A percentile compares a stretch with the other conserved stretches of the same genome.
Evolutionary conservation across 2,329 filamentous ascomycete species (phyloP).

Genomic region (Cladophialophora bantiana): DNA sequence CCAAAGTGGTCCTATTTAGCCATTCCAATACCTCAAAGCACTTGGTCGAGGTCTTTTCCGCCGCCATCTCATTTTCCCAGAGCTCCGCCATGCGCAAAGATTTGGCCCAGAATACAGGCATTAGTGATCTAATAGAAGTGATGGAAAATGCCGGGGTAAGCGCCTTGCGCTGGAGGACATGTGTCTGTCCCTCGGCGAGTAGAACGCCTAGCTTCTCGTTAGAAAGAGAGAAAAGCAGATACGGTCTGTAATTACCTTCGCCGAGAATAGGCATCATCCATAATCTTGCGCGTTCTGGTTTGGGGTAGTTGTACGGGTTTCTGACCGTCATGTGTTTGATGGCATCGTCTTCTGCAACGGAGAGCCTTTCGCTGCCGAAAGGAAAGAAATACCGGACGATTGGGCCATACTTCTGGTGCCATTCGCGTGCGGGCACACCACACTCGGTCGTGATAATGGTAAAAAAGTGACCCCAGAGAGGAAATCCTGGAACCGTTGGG

Average conservation of each 20-base stretch:
- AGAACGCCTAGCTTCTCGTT: conserved; percentile 45
- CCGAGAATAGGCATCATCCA: conserved; percentile 57
- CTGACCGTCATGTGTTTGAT: conserved; percentile 55
- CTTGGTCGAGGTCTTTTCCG: conserved; percentile 42
- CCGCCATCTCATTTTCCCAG: conserved; percentile 48
- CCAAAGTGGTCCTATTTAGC: conserved; percentile 54
- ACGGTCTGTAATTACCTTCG: conserved; percentile 34
- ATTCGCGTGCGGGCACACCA: conserved; percentile 49
- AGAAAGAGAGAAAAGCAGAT: background rate
- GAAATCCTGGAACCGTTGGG: conserved; percentile 54
- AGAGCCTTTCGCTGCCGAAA: conserved; percentile 54
- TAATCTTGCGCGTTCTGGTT: conserved; percentile 48
- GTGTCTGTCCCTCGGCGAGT: conserved; percentile 53
- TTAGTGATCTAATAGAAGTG: conserved; percentile 48
- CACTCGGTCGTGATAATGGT: conserved; percentile 52
- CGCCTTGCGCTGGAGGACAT: conserved; percentile 52
- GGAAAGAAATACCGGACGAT: conserved; percentile 58
- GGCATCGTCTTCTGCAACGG: conserved; percentile 54
- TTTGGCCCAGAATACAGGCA: conserved; percentile 53
- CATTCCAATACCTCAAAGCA: conserved; percentile 52
- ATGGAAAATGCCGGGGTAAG: conserved; percentile 51
- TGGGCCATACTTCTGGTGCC: conserved; percentile 47
- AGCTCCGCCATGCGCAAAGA: conserved; percentile 53
- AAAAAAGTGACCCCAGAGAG: conserved; percentile 55
- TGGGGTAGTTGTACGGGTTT: conserved; percentile 53